Evolutionary conservation across 208 protist species (phyloP).

Genomic region (Trypanosoma rangeli): DNA sequence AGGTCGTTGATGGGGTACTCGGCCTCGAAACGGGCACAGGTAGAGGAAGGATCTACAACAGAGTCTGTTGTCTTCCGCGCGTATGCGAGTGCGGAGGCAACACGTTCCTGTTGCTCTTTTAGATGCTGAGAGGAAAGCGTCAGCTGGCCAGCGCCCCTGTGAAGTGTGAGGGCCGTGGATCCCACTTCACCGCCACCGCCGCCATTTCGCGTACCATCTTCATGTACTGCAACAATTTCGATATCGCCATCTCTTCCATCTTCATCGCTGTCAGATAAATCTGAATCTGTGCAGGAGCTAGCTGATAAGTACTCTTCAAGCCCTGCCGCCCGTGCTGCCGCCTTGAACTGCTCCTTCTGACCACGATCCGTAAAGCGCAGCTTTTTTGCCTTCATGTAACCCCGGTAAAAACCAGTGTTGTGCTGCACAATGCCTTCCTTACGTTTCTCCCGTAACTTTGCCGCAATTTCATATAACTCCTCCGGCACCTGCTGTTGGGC

Average conservation of each 20-base stretch:
- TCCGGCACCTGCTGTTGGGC: conserved; percentile 75
- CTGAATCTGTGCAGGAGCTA: conserved; percentile 39
- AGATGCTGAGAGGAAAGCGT: conserved; percentile 28
- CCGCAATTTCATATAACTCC: conserved; percentile 73
- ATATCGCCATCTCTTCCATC: conserved; percentile 38
- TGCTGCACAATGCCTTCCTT: conserved; percentile 61
- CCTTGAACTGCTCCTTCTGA: conserved; percentile 56
- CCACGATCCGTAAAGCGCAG: conserved; percentile 59
- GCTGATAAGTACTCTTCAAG: conserved; percentile 74
- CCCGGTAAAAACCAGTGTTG: conserved; percentile 73
- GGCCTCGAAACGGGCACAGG: conserved; percentile 68
- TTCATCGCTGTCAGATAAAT: conserved; percentile 33
- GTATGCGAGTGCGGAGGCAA: conserved; percentile 68
- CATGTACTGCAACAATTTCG: conserved; percentile 25
- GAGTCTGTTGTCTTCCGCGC: conserved; percentile 76
- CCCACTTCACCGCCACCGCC: background rate
- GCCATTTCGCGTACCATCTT: conserved; percentile 26
- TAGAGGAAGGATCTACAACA: conserved; percentile 29
- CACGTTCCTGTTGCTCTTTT: conserved; percentile 51
- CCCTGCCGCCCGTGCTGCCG: conserved; percentile 68
- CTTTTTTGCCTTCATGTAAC: conserved; percentile 67
- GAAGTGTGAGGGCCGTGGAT: conserved; percentile 20
- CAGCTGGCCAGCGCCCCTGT: conserved; percentile 8
- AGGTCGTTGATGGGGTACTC: conserved; percentile 88
- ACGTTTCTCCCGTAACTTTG: conserved; percentile 67